Evolutionary conservation across 768 basidiomycete genomes (phyloP), one percentile per base, ranked within the genome.

Genomic region (Boletus tylopilopsis): DNA sequence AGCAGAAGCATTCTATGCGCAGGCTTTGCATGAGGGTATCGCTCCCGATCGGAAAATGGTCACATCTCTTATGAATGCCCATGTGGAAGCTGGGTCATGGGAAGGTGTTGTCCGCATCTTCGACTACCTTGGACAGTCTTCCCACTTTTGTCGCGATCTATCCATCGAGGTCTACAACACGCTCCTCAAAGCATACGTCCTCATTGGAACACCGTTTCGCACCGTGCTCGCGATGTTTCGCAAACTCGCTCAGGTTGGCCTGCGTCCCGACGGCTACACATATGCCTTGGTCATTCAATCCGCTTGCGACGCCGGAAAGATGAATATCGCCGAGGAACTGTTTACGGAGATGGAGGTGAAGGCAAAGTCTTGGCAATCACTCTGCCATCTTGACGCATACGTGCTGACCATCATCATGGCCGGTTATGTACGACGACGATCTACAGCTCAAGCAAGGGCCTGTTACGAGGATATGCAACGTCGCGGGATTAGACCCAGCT

Each of bases 51-150:
- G 73, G 30, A 69, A 64, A 33, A 84, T 91, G 84, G 71, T 84
- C 55, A 76, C 80, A 13, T 70, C 85, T 6, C 65, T 95, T 42
- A 83, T 97, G 82, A 81, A 89, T 58, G 91, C 87, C 0, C 81
- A 94, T 60, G 85, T 90, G 42, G 82, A 89, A 60, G 76, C 82
- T 2, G 89, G 87, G 2, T 82, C 84, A 11, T 96, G 91, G 90
- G 66, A 71, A 38, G 83, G 83, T 22, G 90, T 85, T 18, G 75
- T 91, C 49, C 75, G 78, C 21, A 71, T 82, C 12, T 95, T 87
- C 60, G 79, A 85, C 55, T 81, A 78, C 55, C 69, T 90, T 38
- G 65, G 68, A 32, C 57, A 70, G 30, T 63, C 71, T 24, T 60
- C 62, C 11, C 42, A 56, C 46, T 67, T 71, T 46, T 62, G 71